Evolutionary conservation across 2,329 filamentous ascomycete species (phyloP).

Genomic region (Colletotrichum zoysiae): DNA sequence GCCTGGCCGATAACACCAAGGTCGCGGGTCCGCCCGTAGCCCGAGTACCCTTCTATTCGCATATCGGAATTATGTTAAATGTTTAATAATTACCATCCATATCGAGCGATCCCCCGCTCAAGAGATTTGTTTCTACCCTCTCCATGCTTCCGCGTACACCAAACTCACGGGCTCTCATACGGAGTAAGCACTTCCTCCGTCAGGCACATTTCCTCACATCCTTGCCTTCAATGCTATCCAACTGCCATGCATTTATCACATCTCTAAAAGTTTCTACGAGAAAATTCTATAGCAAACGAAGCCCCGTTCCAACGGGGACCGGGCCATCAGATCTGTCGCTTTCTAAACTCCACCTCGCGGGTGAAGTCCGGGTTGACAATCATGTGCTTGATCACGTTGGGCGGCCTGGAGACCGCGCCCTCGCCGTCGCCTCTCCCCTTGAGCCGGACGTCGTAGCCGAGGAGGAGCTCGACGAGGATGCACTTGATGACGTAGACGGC

Average conservation of each 20-base stretch:
- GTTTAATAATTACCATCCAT: background rate
- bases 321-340: background rate
- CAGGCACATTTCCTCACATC: too few relatives aligned
- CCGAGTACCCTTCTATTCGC: fast-evolving
- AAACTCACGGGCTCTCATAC: too few relatives aligned
- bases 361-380: slow-evolving; percentile 13
- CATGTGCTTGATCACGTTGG: slow-evolving; percentile 15
- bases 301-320: background rate
- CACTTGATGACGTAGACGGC: slow-evolving; percentile 43
- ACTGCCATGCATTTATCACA: too few relatives aligned
- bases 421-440: background rate
- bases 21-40: slow-evolving; percentile 62
- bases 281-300: background rate
- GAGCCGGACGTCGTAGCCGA: slow-evolving; percentile 38
- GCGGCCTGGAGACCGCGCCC: slow-evolving; percentile 5
- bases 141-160: fast-evolving
- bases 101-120: background rate
- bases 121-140: background rate
- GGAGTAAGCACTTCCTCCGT: background rate
- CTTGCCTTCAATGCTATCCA: background rate
- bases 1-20: slow-evolving; percentile 77
- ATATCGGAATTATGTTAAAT: fast-evolving
- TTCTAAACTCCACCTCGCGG: slow-evolving; percentile 30
- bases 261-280: too few relatives aligned
- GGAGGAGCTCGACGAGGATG: slow-evolving; percentile 36